phyloP scores from a whole-genome alignment of 805 yeast genomes.

The Ascoidea tarda region DNA sequence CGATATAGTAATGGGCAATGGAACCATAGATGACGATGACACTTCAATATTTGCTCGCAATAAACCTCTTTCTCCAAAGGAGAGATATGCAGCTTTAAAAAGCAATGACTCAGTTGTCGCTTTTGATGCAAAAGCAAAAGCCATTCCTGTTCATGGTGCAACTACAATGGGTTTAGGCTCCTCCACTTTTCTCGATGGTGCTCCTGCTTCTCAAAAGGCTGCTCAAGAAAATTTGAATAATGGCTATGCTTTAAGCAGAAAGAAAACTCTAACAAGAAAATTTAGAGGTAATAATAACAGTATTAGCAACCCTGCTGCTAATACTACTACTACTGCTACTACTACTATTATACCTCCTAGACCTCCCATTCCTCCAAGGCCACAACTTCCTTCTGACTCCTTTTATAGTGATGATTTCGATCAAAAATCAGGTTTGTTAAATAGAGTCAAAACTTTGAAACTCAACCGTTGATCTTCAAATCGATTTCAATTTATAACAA shows the following conservation, averaged over 20 bases:
- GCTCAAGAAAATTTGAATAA: slow-evolving; percentile 22
- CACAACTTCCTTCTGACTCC: no score
- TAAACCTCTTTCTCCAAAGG: slow-evolving; percentile 10
- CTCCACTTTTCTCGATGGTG: slow-evolving; percentile 88
- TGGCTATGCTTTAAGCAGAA: slow-evolving; percentile 49
- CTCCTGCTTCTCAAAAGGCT: slow-evolving; percentile 65
- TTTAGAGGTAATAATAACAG: slow-evolving; percentile 24
- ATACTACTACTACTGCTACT: no score
- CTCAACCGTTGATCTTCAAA: slow-evolving; percentile 28
- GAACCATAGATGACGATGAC: slow-evolving; percentile 32
- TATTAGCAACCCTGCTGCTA: slow-evolving; percentile 2
- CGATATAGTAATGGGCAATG: slow-evolving; percentile 66
- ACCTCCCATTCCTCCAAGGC: no score
- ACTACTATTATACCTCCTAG: no score
- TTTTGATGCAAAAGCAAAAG: slow-evolving; percentile 57
- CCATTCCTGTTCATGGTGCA: slow-evolving; percentile 71
- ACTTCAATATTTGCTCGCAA: slow-evolving; percentile 22
- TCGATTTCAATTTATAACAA: not conserved
- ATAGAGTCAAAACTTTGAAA: slow-evolving; percentile 81
- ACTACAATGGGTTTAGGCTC: slow-evolving; percentile 83
- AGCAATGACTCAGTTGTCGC: slow-evolving; percentile 38
- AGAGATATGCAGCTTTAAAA: slow-evolving; percentile 28
- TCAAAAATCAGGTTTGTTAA: slow-evolving; percentile 41
- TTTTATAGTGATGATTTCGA: slow-evolving; percentile 18
- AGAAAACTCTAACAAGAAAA: slow-evolving; percentile 71